Base-by-base conservation (phyloP, 331 rosid genomes). In the Spiraea crenata region DNA sequence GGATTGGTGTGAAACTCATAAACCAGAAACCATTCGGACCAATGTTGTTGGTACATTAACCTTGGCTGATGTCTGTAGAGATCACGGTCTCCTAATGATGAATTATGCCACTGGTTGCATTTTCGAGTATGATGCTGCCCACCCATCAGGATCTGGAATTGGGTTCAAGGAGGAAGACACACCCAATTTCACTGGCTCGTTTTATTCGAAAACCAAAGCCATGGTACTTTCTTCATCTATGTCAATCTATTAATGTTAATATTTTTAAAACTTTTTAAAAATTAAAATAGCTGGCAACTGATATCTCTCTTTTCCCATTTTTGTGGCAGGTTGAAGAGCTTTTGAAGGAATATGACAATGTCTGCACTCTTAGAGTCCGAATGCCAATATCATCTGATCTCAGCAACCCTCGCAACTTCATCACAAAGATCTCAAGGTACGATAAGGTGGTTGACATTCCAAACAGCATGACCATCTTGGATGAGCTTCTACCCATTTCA, bases 381-480 rank as follows among this genome's bases (percentile, higher is more conserved):
- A 67, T 89, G 84, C 92, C 90, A 4, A 84, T 86, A 44, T 82
- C 95, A 42, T 84, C 92, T 4, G 92, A 89, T 76, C 82, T 89
- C n/a, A 76, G 63, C 80, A 86, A 79, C 42, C 92, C 92, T 6
- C 88, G 84, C 40, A 89, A 89, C 90, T 84, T 89, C 67, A 83
- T 89, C 75, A 79, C 90, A 0, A 89, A 86, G 80, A 81, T 86
- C 19, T 37, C 84, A 0, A 82, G 82, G 37, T 86, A 84, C 69
- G 73, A 74, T 41, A 84, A 86, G 70, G 88, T 89, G 60, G 90
- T 84, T 5, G 76, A 86, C 74, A 79, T 89, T 82, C 85, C 84
- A 41, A 85, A 72, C 74, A 84, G 84, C 84, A 81, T 84, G 71
- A 82, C 90, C 50, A 75, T 89, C 62, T 78, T 89, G 83, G 96